phyloP scores from a whole-genome alignment of 331 rosid genomes.

The Acacia concinna region DNA sequence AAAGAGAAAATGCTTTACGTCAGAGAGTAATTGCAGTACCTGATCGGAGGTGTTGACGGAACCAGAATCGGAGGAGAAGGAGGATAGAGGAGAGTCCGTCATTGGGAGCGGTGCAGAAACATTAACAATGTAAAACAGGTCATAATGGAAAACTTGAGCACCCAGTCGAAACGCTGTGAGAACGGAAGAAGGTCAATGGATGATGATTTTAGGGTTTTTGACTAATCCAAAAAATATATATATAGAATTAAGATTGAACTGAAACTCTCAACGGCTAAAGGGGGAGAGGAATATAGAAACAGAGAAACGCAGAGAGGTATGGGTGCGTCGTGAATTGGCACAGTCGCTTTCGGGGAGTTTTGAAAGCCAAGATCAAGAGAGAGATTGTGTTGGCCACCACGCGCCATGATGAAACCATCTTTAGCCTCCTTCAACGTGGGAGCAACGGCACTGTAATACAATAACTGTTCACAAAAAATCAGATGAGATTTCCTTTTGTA shows the following conservation, averaged over 20 bases:
- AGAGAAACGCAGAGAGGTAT: neutral
- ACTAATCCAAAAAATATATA: neutral
- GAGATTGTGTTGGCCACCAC: neutral
- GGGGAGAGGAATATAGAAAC: neutral
- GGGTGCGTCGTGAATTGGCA: neutral
- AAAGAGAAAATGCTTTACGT: neutral
- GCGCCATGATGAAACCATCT: slow-evolving; percentile 29
- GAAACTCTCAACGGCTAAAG: slow-evolving; percentile 35
- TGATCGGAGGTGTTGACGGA: slow-evolving; percentile 55
- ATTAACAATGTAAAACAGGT: slow-evolving; percentile 30
- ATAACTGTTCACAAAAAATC: neutral
- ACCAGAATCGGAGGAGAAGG: slow-evolving; percentile 50
- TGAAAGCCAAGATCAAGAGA: neutral
- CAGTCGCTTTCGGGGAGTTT: neutral
- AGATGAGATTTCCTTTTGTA: neutral
- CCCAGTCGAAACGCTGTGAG: neutral
- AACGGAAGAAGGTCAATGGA: slow-evolving; percentile 31
- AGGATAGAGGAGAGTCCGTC: slow-evolving; percentile 49
- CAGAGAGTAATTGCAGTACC: slow-evolving; percentile 36
- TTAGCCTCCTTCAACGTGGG: neutral
- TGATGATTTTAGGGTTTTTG: slow-evolving; percentile 10
- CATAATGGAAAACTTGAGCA: neutral
- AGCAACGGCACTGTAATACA: neutral
- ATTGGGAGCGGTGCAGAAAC: slow-evolving; percentile 40
- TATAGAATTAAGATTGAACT: neutral